These are phyloP conservation scores for Penicillium chermesinum DNA, from an alignment of 495 filamentous ascomycete species.

Conservation along the genomic window DNA sequence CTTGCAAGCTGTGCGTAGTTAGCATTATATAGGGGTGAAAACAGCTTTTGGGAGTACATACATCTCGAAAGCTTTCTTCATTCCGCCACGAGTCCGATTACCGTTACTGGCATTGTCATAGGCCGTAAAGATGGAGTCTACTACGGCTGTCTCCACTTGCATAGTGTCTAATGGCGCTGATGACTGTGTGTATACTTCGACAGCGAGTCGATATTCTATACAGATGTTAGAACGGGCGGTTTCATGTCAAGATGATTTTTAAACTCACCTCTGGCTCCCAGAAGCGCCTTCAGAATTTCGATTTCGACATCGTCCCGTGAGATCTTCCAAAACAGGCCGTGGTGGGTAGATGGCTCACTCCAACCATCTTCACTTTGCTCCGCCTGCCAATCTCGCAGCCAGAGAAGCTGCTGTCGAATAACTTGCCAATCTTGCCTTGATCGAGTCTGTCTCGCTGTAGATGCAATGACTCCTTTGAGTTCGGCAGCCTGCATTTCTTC, in stretches of 20 bases:
- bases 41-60: conserved; percentile 35
- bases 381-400: conserved; percentile 76
- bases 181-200: conserved; percentile 58
- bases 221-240: conserved; percentile 11
- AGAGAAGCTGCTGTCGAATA: conserved; percentile 64
- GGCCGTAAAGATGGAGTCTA: conserved; percentile 61
- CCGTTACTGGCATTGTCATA: conserved; percentile 92
- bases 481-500: conserved; percentile 63
- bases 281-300: conserved; percentile 68
- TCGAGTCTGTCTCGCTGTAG: conserved; percentile 44
- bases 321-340: conserved; percentile 70
- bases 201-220: conserved; percentile 62
- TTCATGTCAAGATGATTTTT: background rate
- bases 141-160: conserved; percentile 59
- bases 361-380: conserved; percentile 30
- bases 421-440: conserved; percentile 65
- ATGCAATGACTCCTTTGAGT: conserved; percentile 57
- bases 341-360: conserved; percentile 25
- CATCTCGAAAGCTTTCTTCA: conserved; percentile 82
- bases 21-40: background rate
- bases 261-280: conserved; percentile 56
- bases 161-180: conserved; percentile 43
- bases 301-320: conserved; percentile 58
- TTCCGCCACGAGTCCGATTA: conserved; percentile 72
- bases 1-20: conserved; percentile 50